Percentiles rank a stretch among this genome's conserved stretches.
These are phyloP conservation scores for Leishmania turanica DNA, from an alignment of 208 protist species.

Conservation along the genomic window DNA sequence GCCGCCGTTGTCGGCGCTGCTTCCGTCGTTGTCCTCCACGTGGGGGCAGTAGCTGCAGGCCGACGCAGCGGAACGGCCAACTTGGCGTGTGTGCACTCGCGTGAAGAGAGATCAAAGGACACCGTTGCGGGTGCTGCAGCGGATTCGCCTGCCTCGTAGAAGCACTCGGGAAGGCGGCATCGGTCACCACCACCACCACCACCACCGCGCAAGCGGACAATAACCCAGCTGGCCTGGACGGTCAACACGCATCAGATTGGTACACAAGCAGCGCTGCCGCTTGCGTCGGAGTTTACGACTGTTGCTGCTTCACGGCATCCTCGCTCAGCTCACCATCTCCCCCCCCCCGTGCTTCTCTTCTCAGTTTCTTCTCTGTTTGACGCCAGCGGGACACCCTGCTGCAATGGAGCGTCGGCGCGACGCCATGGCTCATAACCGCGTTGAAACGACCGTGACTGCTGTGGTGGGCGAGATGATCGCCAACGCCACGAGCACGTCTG, in stretches of 20 bases:
- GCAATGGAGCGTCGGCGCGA: neutral
- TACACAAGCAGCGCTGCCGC: constrained; percentile 1
- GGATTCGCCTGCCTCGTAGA: neutral
- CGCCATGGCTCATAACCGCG: neutral
- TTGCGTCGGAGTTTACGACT: neutral
- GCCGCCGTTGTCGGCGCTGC: neutral
- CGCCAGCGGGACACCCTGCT: neutral
- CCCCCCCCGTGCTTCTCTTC: neutral
- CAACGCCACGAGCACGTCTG: constrained; percentile 3
- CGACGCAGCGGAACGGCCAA: neutral
- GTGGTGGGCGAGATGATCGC: neutral
- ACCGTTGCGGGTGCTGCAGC: neutral
- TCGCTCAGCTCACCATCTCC: no score
- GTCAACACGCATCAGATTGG: neutral
- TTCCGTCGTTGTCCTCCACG: neutral
- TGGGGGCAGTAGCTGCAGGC: neutral
- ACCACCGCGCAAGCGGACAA: neutral
- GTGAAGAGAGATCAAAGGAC: neutral
- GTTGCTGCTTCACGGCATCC: neutral
- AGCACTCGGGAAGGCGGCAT: neutral
- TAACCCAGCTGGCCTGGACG: neutral
- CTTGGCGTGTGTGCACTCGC: neutral
- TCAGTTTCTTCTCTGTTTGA: neutral
- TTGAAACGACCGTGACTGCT: neutral
- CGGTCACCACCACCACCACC: neutral